Evolutionary conservation across 1,284 basidiomycete genomes (phyloP), one percentile per base, ranked within the genome.

Genomic region (Sporisorium sorghi): DNA sequence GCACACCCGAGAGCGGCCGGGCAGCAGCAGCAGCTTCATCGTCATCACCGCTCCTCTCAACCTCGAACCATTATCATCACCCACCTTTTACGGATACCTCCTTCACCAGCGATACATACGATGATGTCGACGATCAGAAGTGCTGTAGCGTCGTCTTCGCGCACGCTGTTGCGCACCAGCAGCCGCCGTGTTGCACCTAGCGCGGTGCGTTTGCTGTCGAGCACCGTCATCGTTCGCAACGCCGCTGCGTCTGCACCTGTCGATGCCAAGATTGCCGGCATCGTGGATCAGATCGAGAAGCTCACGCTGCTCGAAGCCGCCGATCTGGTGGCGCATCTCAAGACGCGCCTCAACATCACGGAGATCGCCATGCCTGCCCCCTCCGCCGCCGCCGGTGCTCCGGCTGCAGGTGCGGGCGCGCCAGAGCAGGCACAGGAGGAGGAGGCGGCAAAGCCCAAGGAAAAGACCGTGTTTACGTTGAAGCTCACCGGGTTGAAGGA

Each of bases 401-500:
- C 53, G 3, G 47, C 65, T 11, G 46, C 46, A 11, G 46, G 24
- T 17, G 17, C 35, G 1, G 43, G 24, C 10, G 44, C 44, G 7
- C 84, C 85, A 17, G 58, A 70, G 1, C 84, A 72, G 11, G 88
- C 89, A n/a, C n/a, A n/a, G 19, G 87, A 88, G 21, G 87, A 87
- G 12, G 87, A 89, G 5, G 78, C 93, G 89, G 94, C 95, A 85
- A 97, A 97, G 86, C 95, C 95, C 52, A 98, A 97, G 87, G 97
- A 99, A 87, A 99, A 99, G 90, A 97, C 95, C 9, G 89, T 96
- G 44, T 99, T 99, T 87, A 96, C 91, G 78, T 91, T 98, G 83
- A 96, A 91, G 48, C 69, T 84, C 30, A 71, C 64, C 24, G 82
- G 80, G 15, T 60, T 84, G 15, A 78, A 79, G 53, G 76, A 81